phyloP scores from a whole-genome alignment of 2,329 filamentous ascomycete species.

The Monosporascus sp. region DNA sequence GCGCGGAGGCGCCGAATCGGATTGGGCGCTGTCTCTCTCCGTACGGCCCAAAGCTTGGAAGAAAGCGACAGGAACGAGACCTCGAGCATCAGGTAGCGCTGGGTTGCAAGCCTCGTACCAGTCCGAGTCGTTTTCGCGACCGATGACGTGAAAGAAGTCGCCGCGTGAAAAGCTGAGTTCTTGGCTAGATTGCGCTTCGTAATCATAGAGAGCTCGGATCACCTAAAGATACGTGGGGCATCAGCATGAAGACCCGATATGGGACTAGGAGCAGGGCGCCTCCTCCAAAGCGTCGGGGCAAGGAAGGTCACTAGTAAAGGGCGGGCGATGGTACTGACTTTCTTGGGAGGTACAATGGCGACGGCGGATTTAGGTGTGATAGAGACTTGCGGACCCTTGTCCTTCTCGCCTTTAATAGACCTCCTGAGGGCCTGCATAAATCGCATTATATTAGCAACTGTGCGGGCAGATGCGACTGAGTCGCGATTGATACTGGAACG shows the following conservation, averaged over 20 bases:
- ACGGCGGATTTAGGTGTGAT: conserved; percentile 81
- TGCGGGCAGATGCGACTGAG: conserved; percentile 14
- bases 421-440: conserved; percentile 67
- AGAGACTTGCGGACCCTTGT: conserved; percentile 65
- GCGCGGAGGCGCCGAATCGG: conserved; percentile 43
- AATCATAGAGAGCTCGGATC: conserved; percentile 94
- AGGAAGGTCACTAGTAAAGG: conserved; percentile 2
- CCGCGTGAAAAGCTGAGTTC: conserved; percentile 89
- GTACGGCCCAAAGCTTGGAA: conserved; percentile 91
- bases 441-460: conserved; percentile 33
- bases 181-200: conserved; percentile 68
- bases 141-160: conserved; percentile 97
- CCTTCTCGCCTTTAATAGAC: conserved; percentile 88
- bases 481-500: conserved; percentile 17
- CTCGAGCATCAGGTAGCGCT: conserved; percentile 75
- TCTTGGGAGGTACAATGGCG: conserved; percentile 87
- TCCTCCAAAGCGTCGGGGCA: not conserved
- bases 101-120: conserved; percentile 99
- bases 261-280: not conserved
- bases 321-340: conserved; percentile 52
- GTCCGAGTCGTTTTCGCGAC: conserved; percentile 85
- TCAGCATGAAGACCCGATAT: conserved; percentile 12
- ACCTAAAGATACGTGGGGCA: conserved; percentile 52
- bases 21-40: conserved; percentile 79
- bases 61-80: conserved; percentile 87